Evolutionary conservation across 2,329 filamentous ascomycete genomes (phyloP).

Genomic region (Fusarium fujikuroi): DNA sequence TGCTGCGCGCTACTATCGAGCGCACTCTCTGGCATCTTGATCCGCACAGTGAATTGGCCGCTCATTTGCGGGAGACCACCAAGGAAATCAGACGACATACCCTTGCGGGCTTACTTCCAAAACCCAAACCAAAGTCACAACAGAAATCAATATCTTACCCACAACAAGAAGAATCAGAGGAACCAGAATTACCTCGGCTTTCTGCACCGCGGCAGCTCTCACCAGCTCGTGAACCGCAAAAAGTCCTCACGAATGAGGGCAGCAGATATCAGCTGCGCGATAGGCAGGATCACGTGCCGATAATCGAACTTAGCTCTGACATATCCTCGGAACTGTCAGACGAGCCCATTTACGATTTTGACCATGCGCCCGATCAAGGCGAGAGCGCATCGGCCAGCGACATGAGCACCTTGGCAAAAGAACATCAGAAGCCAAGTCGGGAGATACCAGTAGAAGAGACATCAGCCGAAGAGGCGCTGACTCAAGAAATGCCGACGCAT

Average conservation of each 20-base stretch:
- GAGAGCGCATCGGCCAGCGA: slow-evolving; percentile 18
- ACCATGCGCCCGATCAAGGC: neutral
- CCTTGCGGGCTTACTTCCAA: neutral
- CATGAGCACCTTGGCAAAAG: neutral
- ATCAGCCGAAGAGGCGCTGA: neutral
- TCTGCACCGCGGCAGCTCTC: neutral
- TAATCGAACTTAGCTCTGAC: slow-evolving; percentile 1
- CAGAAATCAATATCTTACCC: neutral
- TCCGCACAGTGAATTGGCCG: slow-evolving; percentile 1
- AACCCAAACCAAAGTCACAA: neutral
- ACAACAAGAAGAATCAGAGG: neutral
- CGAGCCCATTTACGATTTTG: neutral
- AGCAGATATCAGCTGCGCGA: neutral
- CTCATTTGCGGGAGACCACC: neutral
- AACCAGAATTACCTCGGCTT: neutral
- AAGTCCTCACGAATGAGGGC: neutral
- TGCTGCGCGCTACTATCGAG: slow-evolving; percentile 18
- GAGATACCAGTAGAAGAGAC: neutral
- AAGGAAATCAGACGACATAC: slow-evolving; percentile 11
- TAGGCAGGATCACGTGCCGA: neutral
- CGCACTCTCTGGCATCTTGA: slow-evolving; percentile 12
- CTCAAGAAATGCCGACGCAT: neutral
- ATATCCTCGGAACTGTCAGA: neutral
- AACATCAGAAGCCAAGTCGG: neutral
- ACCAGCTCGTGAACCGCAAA: neutral